Conservation (phyloP, 495 filamentous ascomycete species). For the Xylaria grammica region DNA sequence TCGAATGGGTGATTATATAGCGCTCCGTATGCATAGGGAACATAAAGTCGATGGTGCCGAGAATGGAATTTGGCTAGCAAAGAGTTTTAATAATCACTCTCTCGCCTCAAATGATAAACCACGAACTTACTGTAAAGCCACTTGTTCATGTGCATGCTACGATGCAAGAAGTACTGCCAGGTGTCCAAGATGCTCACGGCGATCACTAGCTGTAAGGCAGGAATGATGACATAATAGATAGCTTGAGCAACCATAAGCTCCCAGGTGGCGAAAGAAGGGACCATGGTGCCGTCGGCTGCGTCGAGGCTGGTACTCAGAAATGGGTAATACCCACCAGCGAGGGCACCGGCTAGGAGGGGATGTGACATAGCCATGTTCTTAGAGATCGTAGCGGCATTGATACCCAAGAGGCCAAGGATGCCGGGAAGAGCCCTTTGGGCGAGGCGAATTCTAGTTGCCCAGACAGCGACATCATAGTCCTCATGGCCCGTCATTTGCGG, state of each 20-base stretch:
- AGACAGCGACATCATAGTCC: constrained; percentile 80
- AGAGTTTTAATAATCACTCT: constrained; percentile 28
- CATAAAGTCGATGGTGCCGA: constrained; percentile 92
- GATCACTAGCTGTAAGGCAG: constrained; percentile 71
- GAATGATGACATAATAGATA: constrained; percentile 80
- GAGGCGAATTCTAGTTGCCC: constrained; percentile 76
- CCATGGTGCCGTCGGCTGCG: constrained; percentile 43
- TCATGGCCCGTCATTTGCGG: constrained; percentile 71
- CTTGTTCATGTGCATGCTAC: constrained; percentile 91
- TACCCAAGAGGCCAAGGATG: constrained; percentile 59
- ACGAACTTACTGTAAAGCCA: constrained; percentile 92
- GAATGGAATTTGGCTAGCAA: constrained; percentile 81
- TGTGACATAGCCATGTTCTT: constrained; percentile 63
- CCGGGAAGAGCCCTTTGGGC: constrained; percentile 70
- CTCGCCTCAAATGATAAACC: neutral
- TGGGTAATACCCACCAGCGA: constrained; percentile 78
- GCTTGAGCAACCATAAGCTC: constrained; percentile 73
- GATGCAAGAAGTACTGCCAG: constrained; percentile 97
- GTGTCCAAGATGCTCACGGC: constrained; percentile 83
- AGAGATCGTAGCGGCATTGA: constrained; percentile 60
- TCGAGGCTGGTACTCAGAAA: constrained; percentile 54
- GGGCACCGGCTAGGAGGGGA: constrained; percentile 67
- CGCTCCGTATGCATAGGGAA: constrained; percentile 96
- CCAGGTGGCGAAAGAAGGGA: constrained; percentile 71
- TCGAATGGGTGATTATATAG: constrained; percentile 95